Evolutionary conservation across 2,329 filamentous ascomycete species (phyloP).

Genomic region (Sclerotinia minor): DNA sequence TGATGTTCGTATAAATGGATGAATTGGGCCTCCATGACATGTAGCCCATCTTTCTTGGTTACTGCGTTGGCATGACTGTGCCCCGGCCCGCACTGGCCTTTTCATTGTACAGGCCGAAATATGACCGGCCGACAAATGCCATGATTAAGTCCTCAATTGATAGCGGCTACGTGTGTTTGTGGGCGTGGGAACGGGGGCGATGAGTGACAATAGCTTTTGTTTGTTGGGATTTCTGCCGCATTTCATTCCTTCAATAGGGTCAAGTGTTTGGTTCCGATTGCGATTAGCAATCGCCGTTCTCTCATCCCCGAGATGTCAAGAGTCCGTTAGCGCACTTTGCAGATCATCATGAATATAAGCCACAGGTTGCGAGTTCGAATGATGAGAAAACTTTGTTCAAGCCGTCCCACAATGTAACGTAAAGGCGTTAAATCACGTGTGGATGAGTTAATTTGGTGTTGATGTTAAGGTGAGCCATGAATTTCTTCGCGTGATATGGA

Average conservation of each 20-base stretch:
- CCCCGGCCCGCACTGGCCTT: background rate
- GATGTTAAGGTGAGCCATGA: background rate
- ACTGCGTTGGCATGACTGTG: slow-evolving; percentile 16
- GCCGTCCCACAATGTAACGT: background rate
- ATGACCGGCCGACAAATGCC: background rate
- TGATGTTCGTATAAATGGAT: background rate
- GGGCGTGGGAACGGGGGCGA: background rate
- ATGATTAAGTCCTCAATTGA: background rate
- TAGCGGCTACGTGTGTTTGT: too few species aligned
- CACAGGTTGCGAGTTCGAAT: background rate
- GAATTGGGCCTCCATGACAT: background rate
- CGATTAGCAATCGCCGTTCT: background rate
- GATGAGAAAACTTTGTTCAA: background rate
- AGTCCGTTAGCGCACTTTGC: background rate
- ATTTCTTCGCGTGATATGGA: background rate
- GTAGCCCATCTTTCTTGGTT: background rate
- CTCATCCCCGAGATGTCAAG: background rate
- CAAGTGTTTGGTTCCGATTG: background rate
- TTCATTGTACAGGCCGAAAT: background rate
- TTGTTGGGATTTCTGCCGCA: background rate
- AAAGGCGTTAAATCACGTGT: background rate
- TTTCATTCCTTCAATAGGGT: background rate
- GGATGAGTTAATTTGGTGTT: background rate
- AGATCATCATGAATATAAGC: background rate
- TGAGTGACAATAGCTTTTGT: background rate